Percentiles rank a stretch among this genome's conserved stretches.
phyloP scores from a whole-genome alignment of 2,329 filamentous ascomycete genomes.

The Aspergillus latus region DNA sequence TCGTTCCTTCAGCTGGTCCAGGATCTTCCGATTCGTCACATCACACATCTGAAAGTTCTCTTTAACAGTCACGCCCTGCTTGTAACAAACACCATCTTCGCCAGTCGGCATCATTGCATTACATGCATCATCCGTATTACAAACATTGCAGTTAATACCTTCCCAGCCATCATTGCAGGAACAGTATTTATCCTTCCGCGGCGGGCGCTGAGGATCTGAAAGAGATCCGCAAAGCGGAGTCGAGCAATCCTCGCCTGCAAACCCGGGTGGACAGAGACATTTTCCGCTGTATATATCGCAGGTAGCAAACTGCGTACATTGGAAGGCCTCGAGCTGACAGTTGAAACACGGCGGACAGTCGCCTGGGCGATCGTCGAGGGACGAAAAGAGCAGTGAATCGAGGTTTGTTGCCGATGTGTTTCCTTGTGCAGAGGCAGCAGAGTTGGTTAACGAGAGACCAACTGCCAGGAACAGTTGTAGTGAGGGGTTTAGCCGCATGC shows the following conservation, averaged over 20 bases:
- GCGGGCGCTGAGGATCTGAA: conserved; percentile 72
- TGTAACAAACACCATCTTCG: conserved; percentile 85
- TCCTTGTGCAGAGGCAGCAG: conserved; percentile 24
- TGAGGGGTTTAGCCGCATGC: conserved; percentile 29
- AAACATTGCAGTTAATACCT: conserved; percentile 98
- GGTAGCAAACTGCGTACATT: conserved; percentile 83
- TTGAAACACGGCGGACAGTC: conserved; percentile 72
- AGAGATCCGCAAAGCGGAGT: conserved; percentile 89
- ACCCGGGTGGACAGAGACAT: conserved; percentile 88
- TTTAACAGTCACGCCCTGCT: conserved; percentile 83
- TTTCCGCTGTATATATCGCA: conserved; percentile 91
- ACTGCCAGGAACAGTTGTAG: conserved; percentile 27
- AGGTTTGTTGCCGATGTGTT: conserved; percentile 63
- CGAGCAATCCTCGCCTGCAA: conserved; percentile 91
- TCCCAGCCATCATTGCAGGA: conserved; percentile 91
- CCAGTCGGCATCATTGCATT: conserved; percentile 81
- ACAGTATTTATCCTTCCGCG: conserved; percentile 70
- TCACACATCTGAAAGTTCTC: conserved; percentile 98
- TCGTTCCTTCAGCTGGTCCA: conserved; percentile 78
- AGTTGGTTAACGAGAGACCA: conserved; percentile 27
- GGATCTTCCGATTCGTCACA: conserved; percentile 93
- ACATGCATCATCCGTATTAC: conserved; percentile 78
- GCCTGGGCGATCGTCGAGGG: conserved; percentile 69
- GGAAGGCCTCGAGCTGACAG: conserved; percentile 89
- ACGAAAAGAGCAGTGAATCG: conserved; percentile 65